Evolutionary conservation across 805 yeast species (phyloP), one percentile per base, ranked within the genome.

Genomic region (Starmerella stigmatis): DNA sequence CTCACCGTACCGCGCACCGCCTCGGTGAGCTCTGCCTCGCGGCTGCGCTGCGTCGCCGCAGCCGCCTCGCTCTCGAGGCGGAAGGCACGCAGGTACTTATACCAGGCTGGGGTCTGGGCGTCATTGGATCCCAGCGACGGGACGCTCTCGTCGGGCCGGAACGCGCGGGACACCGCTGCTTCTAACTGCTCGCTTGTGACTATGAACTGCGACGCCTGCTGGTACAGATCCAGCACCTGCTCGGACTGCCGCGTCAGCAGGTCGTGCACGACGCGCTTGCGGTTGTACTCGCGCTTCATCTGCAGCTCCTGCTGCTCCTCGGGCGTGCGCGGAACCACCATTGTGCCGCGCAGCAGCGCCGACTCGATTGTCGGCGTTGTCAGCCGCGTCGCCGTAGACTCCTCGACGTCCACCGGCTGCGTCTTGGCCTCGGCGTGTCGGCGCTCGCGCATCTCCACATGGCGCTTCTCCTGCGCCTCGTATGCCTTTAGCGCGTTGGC

Each of bases 341-440:
- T 65, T 13, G 89, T 83, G 2, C 83, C 84, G 12, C 22, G 37
- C 19, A 72, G 62, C 15, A 59, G 49, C 9, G 57, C 41, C 30
- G 73, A 70, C 56, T 81, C 86, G 46, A 86, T 68, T 1, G 94
- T 81, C 38, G 96, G 96, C 41, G 85, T 68, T 1, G 94, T 84
- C 57, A 80, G 72, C 56, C 69, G 52, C 40, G 76, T 70, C 20
- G 85, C 79, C 28, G 54, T 58, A 4, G 65, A 58, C 16, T 63
- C 58, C 49, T 66, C 62, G 30, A 60, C 54, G 37, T 57, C 58
- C 23, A 29, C 32, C n/a, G 63, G 59, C 13, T 59, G 56, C 30
- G 55, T 46, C 5, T 60, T 51, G 26, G 65, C 69, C 22, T 48
- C 53, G 21, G 59, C 37, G 8, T 62, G 70, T 35, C 65, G 58